phyloP scores from a whole-genome alignment of 2,329 filamentous ascomycete species.

The Colletotrichum magnum region DNA sequence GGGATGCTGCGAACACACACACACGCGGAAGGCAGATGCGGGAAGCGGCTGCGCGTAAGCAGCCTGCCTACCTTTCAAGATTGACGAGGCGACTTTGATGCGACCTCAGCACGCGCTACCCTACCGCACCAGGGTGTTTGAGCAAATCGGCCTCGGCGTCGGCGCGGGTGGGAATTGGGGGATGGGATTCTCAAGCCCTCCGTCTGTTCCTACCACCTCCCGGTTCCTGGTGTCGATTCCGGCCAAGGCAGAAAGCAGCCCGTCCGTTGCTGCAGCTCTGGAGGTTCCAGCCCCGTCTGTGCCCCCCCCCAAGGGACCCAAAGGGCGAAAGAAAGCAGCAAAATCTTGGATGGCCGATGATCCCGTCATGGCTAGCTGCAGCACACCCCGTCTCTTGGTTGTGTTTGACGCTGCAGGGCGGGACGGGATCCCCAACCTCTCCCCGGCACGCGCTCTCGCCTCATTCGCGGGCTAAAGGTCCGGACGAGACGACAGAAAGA shows the following conservation, averaged over 20 bases:
- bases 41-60: constrained; percentile 31
- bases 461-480: constrained; percentile 19
- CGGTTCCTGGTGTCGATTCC: constrained; percentile 9
- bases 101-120: constrained; percentile 28
- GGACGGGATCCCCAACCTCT: constrained; percentile 31
- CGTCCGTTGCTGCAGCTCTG: constrained; percentile 14
- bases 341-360: constrained; percentile 8
- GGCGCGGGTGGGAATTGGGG: not conserved
- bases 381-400: constrained; percentile 18
- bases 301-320: not conserved
- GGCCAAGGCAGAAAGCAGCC: constrained; percentile 12
- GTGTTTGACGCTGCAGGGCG: constrained; percentile 32
- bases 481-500: constrained; percentile 27
- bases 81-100: constrained; percentile 36
- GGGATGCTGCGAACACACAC: constrained; percentile 11
- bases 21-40: constrained; percentile 26
- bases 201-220: not conserved
- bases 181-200: constrained; percentile 7
- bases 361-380: constrained; percentile 29
- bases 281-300: constrained; percentile 35
- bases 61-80: constrained; percentile 13
- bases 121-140: not conserved
- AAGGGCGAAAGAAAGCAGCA: not conserved
- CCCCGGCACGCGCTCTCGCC: constrained; percentile 10
- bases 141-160: not conserved